Evolutionary conservation across 2,329 filamentous ascomycete genomes (phyloP), one percentile per base, ranked within the genome.

Genomic region (Paracoccidioides brasiliensis): DNA sequence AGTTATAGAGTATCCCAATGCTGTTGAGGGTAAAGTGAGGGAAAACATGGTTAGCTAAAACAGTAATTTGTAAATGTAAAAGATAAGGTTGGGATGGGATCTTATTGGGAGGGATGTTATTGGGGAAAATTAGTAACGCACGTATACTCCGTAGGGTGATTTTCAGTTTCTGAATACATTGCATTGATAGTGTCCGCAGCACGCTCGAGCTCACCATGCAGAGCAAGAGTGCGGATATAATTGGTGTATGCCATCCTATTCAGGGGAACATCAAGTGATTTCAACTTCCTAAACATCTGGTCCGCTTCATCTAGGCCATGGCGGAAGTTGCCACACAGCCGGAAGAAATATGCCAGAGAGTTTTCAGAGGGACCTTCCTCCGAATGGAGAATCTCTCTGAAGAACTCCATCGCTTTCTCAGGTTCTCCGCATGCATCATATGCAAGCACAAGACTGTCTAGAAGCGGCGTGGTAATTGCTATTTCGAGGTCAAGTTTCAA

Each of bases 401-500:
- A 97, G 66, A 89, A 88, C 51, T 84, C 81, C 60, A 95, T 74
- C 1, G 87, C 88, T 55, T 80, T 80, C 35, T 78, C 71, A 0
- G 85, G 77, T 60, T 83, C 76, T 5, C 80, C 86, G 64, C 83
- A 86, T 0, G 81, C 79, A 0, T 83, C 81, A 66, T 95, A 91
- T 0, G 88, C 90, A 10, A 93, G 77, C 83, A 98, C 95, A 51
- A 97, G 74, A 0, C 86, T 83, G 64, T 95, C 97, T 63, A 85
- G 82, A 2, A 97, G 75, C 55, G 75, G 77, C 0, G 91, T 97
- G 62, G 80, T 83, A 4, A 85, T 78, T 62, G 90, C 83, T 41
- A 97, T 78, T 44, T 81, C 80, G n/a, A 84, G 79, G 68, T 98
- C 93, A 69, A 96, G 84, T 72, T 95, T 97, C 61, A 96, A 78